Evolutionary conservation across 2,329 filamentous ascomycete genomes (phyloP), one percentile per base, ranked within the genome.

Genomic region (Fusarium sp.): DNA sequence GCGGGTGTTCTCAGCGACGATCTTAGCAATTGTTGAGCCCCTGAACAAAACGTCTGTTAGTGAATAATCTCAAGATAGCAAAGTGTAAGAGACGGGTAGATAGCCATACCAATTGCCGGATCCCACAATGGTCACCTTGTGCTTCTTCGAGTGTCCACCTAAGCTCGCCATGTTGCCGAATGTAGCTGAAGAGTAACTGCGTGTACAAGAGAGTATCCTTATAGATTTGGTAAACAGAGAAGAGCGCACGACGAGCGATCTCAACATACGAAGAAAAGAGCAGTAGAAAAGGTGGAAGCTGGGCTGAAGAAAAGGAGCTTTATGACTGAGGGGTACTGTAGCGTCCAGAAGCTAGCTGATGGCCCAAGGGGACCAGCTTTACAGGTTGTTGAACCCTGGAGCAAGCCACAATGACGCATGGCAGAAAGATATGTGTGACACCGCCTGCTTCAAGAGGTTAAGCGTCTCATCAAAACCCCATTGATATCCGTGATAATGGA

Each of bases 11-110:
- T 99, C 95, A 72, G 94, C 94, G 51, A 97, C 88, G 65, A 99
- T 96, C 82, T 99, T 99, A 77, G 94, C 90, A 80, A 99, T 97
- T 61, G 96, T 97, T 62, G 94, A 97, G 73, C 96, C 96, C 94
- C 92, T 96, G 15, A 30, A 21, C 7, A n/a, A 34, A 7, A 15
- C 24, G 5, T 28, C 6, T 8, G 40, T 67, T 51, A 59, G 46
- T 20, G 32, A 64, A 42, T 15, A 23, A 7, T 36, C 7, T 32
- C 19, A 26, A 53, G 10, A 10, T n/a, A 19, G 7, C 6, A 21
- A 19, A 10, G 20, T 28, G 26, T 3, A 15, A 10, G 32, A 34
- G 15, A 14, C 10, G n/a, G 21, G 26, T 4, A n/a, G 19, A 26
- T 54, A 19, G 17, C 6, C 60, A 8, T 83, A 95, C 94, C 96